phyloP scores from a whole-genome alignment of 2,329 filamentous ascomycete genomes.

The Colletotrichum melonis region DNA sequence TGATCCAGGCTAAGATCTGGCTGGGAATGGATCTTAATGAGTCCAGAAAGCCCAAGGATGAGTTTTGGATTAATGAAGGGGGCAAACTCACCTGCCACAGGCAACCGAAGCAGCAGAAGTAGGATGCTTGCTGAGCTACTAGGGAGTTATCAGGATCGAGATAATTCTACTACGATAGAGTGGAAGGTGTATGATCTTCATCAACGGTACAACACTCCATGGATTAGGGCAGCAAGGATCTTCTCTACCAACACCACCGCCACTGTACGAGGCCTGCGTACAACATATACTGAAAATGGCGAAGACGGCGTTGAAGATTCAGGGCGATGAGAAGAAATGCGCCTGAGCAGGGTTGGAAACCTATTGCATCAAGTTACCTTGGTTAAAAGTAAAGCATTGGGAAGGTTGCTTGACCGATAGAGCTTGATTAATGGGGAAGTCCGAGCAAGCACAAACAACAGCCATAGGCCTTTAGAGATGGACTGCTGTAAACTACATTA shows the following conservation, averaged over 20 bases:
- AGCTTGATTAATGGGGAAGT: too few relatives aligned
- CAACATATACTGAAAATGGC: too few relatives aligned
- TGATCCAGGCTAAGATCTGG: background rate
- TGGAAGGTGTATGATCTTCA: background rate
- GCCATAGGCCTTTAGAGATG: background rate
- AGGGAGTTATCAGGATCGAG: background rate
- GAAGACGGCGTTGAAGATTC: too few relatives aligned
- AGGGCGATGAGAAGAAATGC: too few relatives aligned
- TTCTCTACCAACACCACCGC: too few relatives aligned
- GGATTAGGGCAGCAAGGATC: too few relatives aligned
- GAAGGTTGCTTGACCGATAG: too few relatives aligned
- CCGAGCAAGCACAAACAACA: too few relatives aligned
- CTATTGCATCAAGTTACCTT: too few relatives aligned
- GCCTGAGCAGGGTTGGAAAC: too few relatives aligned
- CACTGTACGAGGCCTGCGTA: too few relatives aligned
- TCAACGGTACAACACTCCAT: background rate
- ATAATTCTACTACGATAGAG: background rate
- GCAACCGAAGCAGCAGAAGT: background rate
- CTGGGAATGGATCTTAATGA: background rate
- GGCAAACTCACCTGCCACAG: background rate
- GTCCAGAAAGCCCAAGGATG: background rate
- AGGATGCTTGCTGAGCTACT: background rate
- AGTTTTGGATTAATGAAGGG: background rate
- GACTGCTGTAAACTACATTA: background rate
- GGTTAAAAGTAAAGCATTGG: too few relatives aligned